Evolutionary conservation across 495 filamentous ascomycete species (phyloP).

Genomic region (Penicillium cinerascens): DNA sequence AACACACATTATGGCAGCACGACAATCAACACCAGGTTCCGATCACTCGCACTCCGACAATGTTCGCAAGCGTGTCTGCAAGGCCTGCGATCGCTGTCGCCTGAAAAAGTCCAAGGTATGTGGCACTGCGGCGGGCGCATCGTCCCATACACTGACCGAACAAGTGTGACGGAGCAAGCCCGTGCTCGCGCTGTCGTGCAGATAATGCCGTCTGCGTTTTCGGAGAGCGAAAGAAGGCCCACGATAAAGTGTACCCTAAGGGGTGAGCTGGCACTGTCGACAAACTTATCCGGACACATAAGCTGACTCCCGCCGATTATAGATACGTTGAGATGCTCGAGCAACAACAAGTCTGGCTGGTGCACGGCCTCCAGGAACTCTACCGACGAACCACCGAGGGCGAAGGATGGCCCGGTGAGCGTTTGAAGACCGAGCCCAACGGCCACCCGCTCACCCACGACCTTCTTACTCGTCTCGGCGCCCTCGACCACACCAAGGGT

Average conservation of each 20-base stretch:
- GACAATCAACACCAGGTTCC: slow-evolving; percentile 44
- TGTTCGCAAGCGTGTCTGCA: slow-evolving; percentile 58
- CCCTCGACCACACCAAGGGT: slow-evolving; percentile 47
- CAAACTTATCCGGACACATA: neutral
- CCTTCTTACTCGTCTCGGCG: slow-evolving; percentile 56
- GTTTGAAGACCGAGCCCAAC: slow-evolving; percentile 47
- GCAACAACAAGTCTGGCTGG: slow-evolving; percentile 62
- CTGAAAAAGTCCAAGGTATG: slow-evolving; percentile 64
- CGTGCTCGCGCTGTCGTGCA: slow-evolving; percentile 56
- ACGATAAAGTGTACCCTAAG: slow-evolving; percentile 62
- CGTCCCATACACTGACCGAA: slow-evolving; percentile 21
- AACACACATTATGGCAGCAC: slow-evolving; percentile 39
- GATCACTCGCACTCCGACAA: slow-evolving; percentile 45
- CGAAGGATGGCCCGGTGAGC: slow-evolving; percentile 54
- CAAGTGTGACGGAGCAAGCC: slow-evolving; percentile 59
- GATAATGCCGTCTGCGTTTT: slow-evolving; percentile 62
- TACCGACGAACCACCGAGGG: slow-evolving; percentile 51
- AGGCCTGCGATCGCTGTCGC: slow-evolving; percentile 62
- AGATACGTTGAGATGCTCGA: slow-evolving; percentile 73
- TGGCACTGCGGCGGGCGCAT: slow-evolving; percentile 1
- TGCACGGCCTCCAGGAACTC: slow-evolving; percentile 58
- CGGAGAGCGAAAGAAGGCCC: slow-evolving; percentile 59
- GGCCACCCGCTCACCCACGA: slow-evolving; percentile 66
- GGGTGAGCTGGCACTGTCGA: slow-evolving; percentile 46
- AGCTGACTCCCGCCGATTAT: neutral